Evolutionary conservation across 2,329 filamentous ascomycete genomes (phyloP).

Genomic region (Ceratocystis huliohia): DNA sequence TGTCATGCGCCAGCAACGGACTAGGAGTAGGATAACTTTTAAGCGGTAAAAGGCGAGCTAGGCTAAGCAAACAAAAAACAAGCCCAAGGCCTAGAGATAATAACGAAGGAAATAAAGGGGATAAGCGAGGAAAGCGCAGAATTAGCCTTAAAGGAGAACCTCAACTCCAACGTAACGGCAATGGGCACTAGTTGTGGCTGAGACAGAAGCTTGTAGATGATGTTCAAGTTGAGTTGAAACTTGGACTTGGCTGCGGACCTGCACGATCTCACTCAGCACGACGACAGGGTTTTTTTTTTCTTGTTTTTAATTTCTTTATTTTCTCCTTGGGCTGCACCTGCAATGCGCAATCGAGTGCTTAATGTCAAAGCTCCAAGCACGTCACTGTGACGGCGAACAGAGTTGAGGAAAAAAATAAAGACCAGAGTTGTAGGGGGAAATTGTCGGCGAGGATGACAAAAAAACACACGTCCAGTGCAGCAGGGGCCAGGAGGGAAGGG

Average conservation of each 20-base stretch:
- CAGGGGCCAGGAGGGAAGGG: not conserved
- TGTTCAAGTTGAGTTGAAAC: not conserved
- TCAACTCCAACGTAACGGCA: not conserved
- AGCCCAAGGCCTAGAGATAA: not conserved
- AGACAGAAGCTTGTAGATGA: not conserved
- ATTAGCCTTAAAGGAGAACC: not conserved
- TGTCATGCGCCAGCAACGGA: conserved; percentile 14
- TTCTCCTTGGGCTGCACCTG: no score
- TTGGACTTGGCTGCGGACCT: not conserved
- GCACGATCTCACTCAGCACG: not conserved
- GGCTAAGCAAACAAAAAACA: not conserved
- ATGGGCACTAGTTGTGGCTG: not conserved
- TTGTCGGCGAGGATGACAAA: not conserved
- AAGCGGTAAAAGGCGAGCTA: conserved; percentile 3
- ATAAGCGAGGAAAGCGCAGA: conserved; percentile 20
- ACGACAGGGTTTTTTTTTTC: not conserved
- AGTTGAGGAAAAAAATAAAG: conserved; percentile 7
- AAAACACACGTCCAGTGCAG: not conserved
- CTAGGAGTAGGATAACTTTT: not conserved
- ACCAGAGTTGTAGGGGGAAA: not conserved
- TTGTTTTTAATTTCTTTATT: not conserved
- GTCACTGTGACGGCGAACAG: conserved; percentile 17
- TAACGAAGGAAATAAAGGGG: conserved; percentile 2
- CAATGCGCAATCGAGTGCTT: not conserved
- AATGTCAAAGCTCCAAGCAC: conserved; percentile 20